These are phyloP conservation scores for Xerocomus spinulosus DNA, from an alignment of 768 basidiomycete species.

Conservation along the genomic window DNA sequence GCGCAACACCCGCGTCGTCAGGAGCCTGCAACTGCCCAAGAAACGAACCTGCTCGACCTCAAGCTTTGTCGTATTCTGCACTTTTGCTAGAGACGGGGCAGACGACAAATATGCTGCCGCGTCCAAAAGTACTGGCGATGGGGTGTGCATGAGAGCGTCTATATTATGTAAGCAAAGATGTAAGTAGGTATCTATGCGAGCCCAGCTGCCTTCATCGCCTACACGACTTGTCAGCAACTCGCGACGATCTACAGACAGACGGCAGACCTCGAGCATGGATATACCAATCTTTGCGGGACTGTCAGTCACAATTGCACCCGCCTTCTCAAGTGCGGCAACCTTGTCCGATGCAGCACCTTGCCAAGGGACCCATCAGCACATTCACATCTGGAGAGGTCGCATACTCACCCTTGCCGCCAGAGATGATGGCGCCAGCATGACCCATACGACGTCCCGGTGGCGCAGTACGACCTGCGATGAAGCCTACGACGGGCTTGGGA, in stretches of 20 bases:
- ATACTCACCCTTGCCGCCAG: constrained; percentile 85
- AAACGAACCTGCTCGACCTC: constrained; percentile 51
- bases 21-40: constrained; percentile 11
- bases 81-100: constrained; percentile 47
- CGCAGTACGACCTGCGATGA: constrained; percentile 97
- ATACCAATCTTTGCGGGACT: constrained; percentile 93
- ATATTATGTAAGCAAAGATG: constrained; percentile 38
- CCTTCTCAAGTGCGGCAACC: constrained; percentile 83
- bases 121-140: constrained; percentile 45
- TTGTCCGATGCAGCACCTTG: constrained; percentile 89
- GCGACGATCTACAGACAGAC: background rate
- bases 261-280: constrained; percentile 79
- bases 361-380: background rate
- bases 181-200: constrained; percentile 44
- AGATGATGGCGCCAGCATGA: constrained; percentile 96
- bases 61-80: constrained; percentile 62
- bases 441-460: constrained; percentile 98
- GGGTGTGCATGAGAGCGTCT: constrained; percentile 21
- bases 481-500: constrained; percentile 95
- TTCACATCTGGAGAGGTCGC: background rate
- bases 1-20: constrained; percentile 23
- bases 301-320: constrained; percentile 90
- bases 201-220: constrained; percentile 81
- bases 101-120: constrained; percentile 64
- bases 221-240: constrained; percentile 7